phyloP scores from a whole-genome alignment of 768 basidiomycete species.

The Hemileccinum impolitum region DNA sequence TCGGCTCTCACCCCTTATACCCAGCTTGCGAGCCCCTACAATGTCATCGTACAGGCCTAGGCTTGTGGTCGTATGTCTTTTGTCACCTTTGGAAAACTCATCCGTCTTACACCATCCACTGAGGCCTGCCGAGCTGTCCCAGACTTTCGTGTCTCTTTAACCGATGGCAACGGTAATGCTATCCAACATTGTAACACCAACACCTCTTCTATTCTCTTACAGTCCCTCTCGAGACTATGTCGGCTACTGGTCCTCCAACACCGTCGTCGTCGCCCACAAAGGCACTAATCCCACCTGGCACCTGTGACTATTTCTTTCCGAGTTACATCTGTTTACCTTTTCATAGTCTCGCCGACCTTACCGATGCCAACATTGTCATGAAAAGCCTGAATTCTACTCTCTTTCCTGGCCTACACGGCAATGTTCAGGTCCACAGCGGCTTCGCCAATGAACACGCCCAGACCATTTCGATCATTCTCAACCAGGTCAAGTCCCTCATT shows the following conservation, averaged over 20 bases:
- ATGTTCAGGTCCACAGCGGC: slow-evolving; percentile 49
- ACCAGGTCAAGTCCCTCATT: slow-evolving; percentile 42
- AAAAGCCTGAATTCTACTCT: slow-evolving; percentile 40
- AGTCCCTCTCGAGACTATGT: slow-evolving; percentile 41
- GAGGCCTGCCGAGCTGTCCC: slow-evolving; percentile 39
- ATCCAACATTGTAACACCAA: slow-evolving; percentile 44
- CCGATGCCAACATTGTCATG: slow-evolving; percentile 43
- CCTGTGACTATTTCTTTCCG: slow-evolving; percentile 36
- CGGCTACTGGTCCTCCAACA: slow-evolving; percentile 49
- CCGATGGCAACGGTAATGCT: slow-evolving; percentile 49
- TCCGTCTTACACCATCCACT: neutral
- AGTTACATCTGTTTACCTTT: neutral
- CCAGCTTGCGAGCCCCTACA: slow-evolving; percentile 48
- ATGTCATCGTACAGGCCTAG: slow-evolving; percentile 38
- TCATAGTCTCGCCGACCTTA: slow-evolving; percentile 46
- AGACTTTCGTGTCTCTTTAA: slow-evolving; percentile 32
- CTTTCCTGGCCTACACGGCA: slow-evolving; percentile 51
- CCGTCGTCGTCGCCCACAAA: slow-evolving; percentile 59
- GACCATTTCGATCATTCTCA: slow-evolving; percentile 44
- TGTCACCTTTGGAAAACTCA: neutral
- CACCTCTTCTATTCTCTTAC: neutral
- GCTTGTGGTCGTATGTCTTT: slow-evolving; percentile 38
- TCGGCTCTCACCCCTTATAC: slow-evolving; percentile 43
- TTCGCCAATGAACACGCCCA: slow-evolving; percentile 50
- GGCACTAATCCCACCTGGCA: slow-evolving; percentile 56